These are phyloP conservation scores for Rauvolfia tetraphylla DNA, from an alignment of 257 asterid genomes.

Conservation along the genomic window DNA sequence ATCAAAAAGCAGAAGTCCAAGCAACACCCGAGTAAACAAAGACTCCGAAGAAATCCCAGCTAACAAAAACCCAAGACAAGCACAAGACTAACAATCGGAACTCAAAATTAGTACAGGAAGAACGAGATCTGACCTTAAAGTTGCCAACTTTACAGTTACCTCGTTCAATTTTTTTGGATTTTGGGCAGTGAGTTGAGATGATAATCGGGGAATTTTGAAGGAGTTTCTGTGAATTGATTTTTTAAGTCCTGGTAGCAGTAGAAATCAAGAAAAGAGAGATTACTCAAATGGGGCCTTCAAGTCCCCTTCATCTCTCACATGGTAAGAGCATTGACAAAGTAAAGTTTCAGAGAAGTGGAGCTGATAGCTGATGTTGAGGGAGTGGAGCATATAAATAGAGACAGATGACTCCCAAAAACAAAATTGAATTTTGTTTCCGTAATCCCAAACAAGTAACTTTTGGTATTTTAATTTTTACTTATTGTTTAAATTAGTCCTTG, in stretches of 20 bases:
- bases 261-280: background rate
- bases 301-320: constrained; percentile 5
- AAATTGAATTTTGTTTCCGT: background rate
- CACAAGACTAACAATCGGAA: background rate
- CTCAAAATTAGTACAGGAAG: background rate
- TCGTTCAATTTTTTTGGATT: background rate
- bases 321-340: background rate
- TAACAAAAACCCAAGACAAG: background rate
- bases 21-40: constrained; percentile 4
- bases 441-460: background rate
- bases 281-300: background rate
- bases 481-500: background rate
- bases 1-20: constrained; percentile 3
- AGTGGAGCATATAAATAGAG: background rate
- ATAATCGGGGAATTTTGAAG: constrained; percentile 3
- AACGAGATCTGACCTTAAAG: constrained; percentile 31
- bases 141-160: constrained; percentile 5
- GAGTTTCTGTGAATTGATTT: background rate
- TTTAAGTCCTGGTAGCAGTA: background rate
- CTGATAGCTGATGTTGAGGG: background rate
- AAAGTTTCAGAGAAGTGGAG: background rate
- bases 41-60: background rate
- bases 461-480: background rate
- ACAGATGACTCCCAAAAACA: background rate
- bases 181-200: constrained; percentile 15